These are phyloP conservation scores for Sanghuangporus sanghuang DNA, from an alignment of 1,284 basidiomycete genomes.

Conservation along the genomic window DNA sequence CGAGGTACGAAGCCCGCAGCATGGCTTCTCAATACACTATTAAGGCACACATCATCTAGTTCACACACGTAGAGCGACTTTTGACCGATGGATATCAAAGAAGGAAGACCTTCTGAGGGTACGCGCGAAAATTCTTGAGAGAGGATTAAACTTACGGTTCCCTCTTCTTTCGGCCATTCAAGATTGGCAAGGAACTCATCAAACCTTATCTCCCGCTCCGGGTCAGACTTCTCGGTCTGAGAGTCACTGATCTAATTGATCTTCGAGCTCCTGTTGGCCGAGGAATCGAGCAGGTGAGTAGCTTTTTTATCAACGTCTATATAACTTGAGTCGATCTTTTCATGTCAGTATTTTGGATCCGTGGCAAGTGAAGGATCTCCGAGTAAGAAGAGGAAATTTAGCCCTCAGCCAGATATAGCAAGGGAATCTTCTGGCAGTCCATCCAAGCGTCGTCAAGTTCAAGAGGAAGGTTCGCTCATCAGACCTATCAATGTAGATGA, in stretches of 20 bases:
- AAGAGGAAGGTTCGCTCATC: constrained; percentile 8
- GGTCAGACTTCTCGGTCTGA: constrained; percentile 75
- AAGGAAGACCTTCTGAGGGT: constrained; percentile 79
- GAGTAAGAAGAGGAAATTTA: constrained; percentile 14
- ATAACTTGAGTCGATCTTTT: neutral
- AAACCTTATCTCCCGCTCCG: constrained; percentile 72
- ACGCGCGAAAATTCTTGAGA: constrained; percentile 23
- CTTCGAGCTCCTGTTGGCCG: constrained; percentile 43
- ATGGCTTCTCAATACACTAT: constrained; percentile 8
- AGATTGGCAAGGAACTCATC: constrained; percentile 82
- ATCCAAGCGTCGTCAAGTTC: constrained; percentile 3
- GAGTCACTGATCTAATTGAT: constrained; percentile 83
- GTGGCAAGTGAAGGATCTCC: neutral
- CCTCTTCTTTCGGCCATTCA: constrained; percentile 13
- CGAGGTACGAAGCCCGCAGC: constrained; percentile 42
- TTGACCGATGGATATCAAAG: constrained; percentile 67
- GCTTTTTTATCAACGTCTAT: neutral
- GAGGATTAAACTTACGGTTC: neutral
- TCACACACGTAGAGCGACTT: constrained; percentile 78
- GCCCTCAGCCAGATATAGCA: neutral
- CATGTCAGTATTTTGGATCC: constrained; percentile 9
- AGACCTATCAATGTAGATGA: constrained; percentile 26
- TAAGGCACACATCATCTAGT: constrained; percentile 35
- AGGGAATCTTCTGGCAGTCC: constrained; percentile 6
- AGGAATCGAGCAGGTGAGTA: constrained; percentile 60